These are phyloP conservation scores for Vaccinium macrocarpon DNA, from an alignment of 148 eudicot genomes.

Conservation along the genomic window DNA sequence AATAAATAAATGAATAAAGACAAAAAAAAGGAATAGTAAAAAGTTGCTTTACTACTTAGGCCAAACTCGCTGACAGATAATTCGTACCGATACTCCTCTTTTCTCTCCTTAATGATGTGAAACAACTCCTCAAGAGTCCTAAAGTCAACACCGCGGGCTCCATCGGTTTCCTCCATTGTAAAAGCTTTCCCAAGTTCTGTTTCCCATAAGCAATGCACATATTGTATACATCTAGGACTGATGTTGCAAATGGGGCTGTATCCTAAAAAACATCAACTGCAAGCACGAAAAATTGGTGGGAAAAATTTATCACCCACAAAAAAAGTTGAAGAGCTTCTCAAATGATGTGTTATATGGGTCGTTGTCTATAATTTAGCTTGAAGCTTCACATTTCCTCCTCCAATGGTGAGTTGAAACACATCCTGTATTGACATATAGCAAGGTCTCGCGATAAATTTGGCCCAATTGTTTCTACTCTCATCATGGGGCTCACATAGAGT, in stretches of 20 bases:
- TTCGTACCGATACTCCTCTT: conserved; percentile 60
- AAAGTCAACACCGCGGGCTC: conserved; percentile 85
- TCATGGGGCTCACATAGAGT: not conserved
- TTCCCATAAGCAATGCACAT: conserved; percentile 97
- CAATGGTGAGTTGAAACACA: not conserved
- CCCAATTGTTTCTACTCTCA: not conserved
- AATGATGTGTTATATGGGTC: not conserved
- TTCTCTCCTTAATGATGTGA: conserved; percentile 58
- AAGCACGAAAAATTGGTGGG: conserved; percentile 7
- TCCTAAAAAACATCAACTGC: conserved; percentile 83
- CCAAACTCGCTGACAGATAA: conserved; percentile 79
- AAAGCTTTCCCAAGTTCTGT: conserved; percentile 94
- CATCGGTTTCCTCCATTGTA: conserved; percentile 92
- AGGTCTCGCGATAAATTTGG: not conserved
- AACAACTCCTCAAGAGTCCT: conserved; percentile 85
- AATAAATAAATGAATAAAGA: too few species aligned
- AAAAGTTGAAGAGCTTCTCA: not conserved
- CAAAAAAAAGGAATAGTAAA: too few species aligned
- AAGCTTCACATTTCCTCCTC: not conserved
- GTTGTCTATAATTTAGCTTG: not conserved
- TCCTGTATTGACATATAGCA: not conserved
- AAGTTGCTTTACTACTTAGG: too few species aligned
- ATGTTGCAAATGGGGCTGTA: conserved; percentile 79
- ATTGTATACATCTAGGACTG: conserved; percentile 94
- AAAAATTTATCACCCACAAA: conserved; percentile 11